phyloP scores from a whole-genome alignment of 2,329 filamentous ascomycete species.

The Gaeumannomyces sp. region DNA sequence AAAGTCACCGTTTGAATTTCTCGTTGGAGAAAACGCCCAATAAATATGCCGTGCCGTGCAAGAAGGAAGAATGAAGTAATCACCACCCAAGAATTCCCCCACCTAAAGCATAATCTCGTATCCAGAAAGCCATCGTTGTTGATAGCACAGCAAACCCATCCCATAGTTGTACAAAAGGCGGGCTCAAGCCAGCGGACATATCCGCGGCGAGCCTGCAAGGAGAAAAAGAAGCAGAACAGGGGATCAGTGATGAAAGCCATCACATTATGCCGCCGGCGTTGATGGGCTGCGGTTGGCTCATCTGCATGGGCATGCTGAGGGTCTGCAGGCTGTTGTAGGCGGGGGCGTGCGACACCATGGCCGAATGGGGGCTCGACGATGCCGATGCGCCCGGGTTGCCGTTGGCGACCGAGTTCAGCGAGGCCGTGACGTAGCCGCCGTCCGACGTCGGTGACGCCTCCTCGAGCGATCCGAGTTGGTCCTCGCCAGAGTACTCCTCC shows the following conservation, averaged over 20 bases:
- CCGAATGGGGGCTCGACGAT: conserved; percentile 22
- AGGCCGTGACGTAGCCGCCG: conserved; percentile 51
- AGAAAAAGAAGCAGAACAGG: conserved; percentile 3
- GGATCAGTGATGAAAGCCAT: conserved; percentile 1
- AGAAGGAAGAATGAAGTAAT: not conserved
- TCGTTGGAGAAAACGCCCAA: conserved; percentile 6
- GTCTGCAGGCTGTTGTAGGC: conserved; percentile 54
- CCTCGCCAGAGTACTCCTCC: conserved; percentile 76
- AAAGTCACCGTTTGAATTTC: conserved; percentile 7
- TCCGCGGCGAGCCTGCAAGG: not conserved
- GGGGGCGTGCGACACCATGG: conserved; percentile 27
- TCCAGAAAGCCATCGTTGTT: not conserved
- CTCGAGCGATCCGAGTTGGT: conserved; percentile 74
- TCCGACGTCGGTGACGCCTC: conserved; percentile 71
- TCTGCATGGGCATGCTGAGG: conserved; percentile 58
- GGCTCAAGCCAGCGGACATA: not conserved
- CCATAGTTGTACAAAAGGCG: conserved; percentile 4
- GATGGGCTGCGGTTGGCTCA: conserved; percentile 44
- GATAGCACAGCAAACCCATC: conserved; percentile 3
- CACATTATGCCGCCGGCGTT: conserved; percentile 38
- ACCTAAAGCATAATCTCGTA: conserved; percentile 6
- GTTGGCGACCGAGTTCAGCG: conserved; percentile 40
- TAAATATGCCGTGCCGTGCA: conserved; percentile 7
- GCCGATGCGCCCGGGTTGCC: conserved; percentile 22
- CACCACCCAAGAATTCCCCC: conserved; percentile 1